Conservation (phyloP, 2,329 filamentous ascomycete genomes). For the Cercospora sp. region DNA sequence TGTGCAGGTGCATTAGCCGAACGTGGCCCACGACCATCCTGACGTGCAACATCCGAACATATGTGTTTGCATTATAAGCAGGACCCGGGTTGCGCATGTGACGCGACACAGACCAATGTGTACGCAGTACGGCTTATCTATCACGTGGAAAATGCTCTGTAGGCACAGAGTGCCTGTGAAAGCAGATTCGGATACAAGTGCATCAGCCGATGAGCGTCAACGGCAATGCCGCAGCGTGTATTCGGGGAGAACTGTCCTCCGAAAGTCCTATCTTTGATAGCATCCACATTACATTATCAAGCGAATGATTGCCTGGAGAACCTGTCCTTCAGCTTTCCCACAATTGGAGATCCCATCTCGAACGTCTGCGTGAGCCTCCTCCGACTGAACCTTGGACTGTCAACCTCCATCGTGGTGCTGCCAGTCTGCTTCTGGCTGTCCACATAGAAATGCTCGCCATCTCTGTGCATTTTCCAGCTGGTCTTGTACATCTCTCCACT, state of each 20-base stretch:
- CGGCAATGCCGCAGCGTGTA: background rate
- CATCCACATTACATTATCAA: background rate
- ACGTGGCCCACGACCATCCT: background rate
- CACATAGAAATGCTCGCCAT: conserved; percentile 56
- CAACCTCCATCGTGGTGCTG: conserved; percentile 11
- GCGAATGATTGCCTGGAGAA: conserved; percentile 4
- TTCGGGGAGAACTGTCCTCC: background rate
- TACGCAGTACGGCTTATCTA: background rate
- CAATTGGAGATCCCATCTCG: conserved; percentile 40
- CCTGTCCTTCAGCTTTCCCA: conserved; percentile 26
- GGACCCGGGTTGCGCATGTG: background rate
- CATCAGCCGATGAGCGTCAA: background rate
- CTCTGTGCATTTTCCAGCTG: conserved; percentile 42
- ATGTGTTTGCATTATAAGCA: background rate
- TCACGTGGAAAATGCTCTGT: background rate
- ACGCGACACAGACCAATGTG: background rate
- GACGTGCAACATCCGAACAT: background rate
- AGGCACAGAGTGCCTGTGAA: background rate
- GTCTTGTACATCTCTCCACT: conserved; percentile 51
- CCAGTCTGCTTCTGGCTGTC: conserved; percentile 41
- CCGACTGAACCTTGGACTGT: conserved; percentile 29
- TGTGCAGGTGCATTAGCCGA: conserved; percentile 10
- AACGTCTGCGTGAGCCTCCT: conserved; percentile 28
- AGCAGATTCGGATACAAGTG: background rate
- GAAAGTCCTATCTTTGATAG: background rate